These are phyloP conservation scores for Penicillium sclerotigenum DNA, from an alignment of 2,329 filamentous ascomycete genomes.

Conservation along the genomic window DNA sequence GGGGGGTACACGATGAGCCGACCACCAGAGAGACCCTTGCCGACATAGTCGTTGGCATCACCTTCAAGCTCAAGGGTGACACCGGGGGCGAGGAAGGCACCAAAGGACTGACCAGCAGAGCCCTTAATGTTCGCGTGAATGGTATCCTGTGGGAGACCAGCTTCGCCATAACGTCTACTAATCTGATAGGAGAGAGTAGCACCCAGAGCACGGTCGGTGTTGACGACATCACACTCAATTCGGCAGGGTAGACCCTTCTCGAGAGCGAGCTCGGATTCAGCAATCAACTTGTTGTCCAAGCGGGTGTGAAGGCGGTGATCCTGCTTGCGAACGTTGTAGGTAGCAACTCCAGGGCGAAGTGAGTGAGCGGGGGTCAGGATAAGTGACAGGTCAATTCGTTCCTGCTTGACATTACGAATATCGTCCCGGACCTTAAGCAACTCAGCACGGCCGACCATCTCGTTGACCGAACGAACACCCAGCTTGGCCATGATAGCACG, in stretches of 20 bases:
- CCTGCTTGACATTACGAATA: conserved; percentile 79
- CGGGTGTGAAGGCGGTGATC: conserved; percentile 91
- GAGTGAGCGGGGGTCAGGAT: conserved; percentile 96
- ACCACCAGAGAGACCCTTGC: conserved; percentile 91
- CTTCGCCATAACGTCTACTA: conserved; percentile 85
- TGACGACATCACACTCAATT: conserved; percentile 94
- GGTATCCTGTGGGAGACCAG: conserved; percentile 84
- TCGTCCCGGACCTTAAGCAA: conserved; percentile 83
- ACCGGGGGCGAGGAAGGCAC: conserved; percentile 88
- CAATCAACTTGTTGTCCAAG: conserved; percentile 94
- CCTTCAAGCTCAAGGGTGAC: conserved; percentile 93
- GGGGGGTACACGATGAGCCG: conserved; percentile 91
- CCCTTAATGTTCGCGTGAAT: conserved; percentile 96
- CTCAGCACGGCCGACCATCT: conserved; percentile 95
- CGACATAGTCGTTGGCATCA: conserved; percentile 94
- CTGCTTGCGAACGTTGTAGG: conserved; percentile 97
- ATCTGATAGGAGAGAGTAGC: conserved; percentile 95
- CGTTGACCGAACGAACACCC: conserved; percentile 91
- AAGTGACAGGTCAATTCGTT: conserved; percentile 88
- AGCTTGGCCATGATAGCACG: conserved; percentile 95
- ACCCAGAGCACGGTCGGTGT: conserved; percentile 90
- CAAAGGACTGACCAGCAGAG: conserved; percentile 93
- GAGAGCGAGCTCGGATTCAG: conserved; percentile 87
- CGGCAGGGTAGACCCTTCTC: conserved; percentile 91
- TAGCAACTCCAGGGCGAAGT: conserved; percentile 87